phyloP scores from a whole-genome alignment of 2,329 filamentous ascomycete genomes.

The Penicillium italicum region DNA sequence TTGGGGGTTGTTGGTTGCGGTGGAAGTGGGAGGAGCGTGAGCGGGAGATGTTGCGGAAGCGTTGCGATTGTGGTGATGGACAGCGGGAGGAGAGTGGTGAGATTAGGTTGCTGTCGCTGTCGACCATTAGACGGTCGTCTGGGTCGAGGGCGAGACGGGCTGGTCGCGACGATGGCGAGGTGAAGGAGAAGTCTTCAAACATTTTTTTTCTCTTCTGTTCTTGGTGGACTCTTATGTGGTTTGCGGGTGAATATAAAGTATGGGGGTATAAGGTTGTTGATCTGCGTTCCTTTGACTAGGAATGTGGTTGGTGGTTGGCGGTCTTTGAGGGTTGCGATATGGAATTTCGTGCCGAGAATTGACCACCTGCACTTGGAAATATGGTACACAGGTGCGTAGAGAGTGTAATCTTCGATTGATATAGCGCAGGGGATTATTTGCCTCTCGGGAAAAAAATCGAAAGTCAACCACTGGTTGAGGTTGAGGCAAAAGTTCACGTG shows the following conservation, averaged over 20 bases:
- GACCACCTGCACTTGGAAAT: neutral
- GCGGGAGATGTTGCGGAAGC: constrained; percentile 30
- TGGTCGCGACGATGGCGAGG: constrained; percentile 2
- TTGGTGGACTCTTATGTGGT: neutral
- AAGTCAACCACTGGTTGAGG: constrained; percentile 7
- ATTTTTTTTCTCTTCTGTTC: neutral
- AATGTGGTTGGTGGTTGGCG: neutral
- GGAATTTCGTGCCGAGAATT: neutral
- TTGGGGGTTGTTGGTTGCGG: constrained; percentile 38
- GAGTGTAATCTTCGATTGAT: neutral
- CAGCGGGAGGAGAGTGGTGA: constrained; percentile 44
- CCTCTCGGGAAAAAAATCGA: constrained; percentile 9
- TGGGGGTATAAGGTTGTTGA: neutral
- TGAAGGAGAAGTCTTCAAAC: constrained; percentile 11
- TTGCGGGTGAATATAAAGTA: neutral
- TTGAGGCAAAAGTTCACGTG: constrained; percentile 8
- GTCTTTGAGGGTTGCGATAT: neutral
- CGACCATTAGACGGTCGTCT: constrained; percentile 5
- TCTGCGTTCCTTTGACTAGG: neutral
- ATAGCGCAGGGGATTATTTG: constrained; percentile 1
- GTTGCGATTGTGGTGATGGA: constrained; percentile 40
- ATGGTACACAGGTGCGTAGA: neutral
- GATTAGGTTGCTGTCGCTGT: constrained; percentile 16
- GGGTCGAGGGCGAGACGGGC: constrained; percentile 1
- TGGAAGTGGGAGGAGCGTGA: constrained; percentile 35